Base-by-base conservation (phyloP, 2,329 filamentous ascomycete genomes). In the Paracoccidioides lutzii region DNA sequence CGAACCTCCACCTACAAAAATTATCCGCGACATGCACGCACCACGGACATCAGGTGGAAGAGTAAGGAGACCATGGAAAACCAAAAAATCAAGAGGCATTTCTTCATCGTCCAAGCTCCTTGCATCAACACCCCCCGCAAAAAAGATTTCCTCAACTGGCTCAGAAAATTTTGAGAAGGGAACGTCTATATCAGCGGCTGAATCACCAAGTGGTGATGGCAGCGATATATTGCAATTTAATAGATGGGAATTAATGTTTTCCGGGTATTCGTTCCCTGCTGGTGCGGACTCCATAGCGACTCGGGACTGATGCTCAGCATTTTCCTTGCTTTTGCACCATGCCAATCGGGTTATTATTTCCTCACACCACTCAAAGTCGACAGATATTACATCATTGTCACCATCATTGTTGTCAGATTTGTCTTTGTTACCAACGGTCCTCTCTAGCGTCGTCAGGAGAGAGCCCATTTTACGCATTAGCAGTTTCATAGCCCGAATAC, bases 31-130 rank as follows among this genome's bases (percentile, higher is more conserved):
- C 83, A 96, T 93, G 69, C 91, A 96, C 4, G 85, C 73, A 0
- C 87, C 84, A 30, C 93, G 83, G 3, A 90, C 83, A 69, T 98
- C 93, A 3, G 91, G 73, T 0, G 90, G 87, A 0, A 96, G 76
- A 6, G 81, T 78, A 1, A 94, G 76, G 1, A 98, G 78, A 41
- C 83, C 80, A 54, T 81, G 80, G 70, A 95, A 94, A 2, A 94
- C 76, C 7, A 97, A 78, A 10, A 83, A 67, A 53, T 87, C 88
- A 0, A 97, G 65, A 0, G 91, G 84, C 15, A 87, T 78, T 60
- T 97, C 91, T 62, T 98, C 79, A 63, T 97, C 90, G 65, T 98
- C 93, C 59, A 90, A 83, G 42, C 83, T 81, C 67, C 65, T 74
- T 63, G 64, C 72, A 59, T 72, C 72, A 66, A 63, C 76, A 64